Evolutionary conservation across 164 flowering plant genomes (phyloP).

Genomic region (Vitis riparia): DNA sequence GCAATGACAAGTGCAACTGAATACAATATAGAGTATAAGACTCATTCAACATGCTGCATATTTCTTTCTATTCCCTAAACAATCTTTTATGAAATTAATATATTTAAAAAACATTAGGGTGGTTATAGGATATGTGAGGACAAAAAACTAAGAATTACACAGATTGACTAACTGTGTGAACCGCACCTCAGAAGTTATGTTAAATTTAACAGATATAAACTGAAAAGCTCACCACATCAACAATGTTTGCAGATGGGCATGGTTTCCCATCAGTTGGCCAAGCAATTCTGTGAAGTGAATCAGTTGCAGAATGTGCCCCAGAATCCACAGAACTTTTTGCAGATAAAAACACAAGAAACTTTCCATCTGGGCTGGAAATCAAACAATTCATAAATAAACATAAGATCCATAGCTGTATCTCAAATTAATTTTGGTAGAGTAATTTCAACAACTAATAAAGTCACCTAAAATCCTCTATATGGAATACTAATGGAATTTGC

Average conservation of each 20-base stretch:
- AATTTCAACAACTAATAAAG: neutral
- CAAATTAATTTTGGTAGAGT: neutral
- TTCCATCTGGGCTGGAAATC: slow-evolving; percentile 81
- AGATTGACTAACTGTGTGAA: neutral
- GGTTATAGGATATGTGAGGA: neutral
- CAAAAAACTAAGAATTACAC: neutral
- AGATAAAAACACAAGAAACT: slow-evolving; percentile 75
- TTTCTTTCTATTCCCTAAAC: neutral
- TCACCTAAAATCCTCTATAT: too few species aligned
- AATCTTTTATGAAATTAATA: neutral
- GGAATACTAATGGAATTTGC: too few species aligned
- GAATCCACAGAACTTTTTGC: slow-evolving; percentile 77
- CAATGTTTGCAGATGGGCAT: slow-evolving; percentile 31
- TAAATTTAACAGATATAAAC: neutral
- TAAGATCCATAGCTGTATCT: neutral
- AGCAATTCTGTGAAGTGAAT: slow-evolving; percentile 87
- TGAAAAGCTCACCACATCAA: slow-evolving; percentile 71
- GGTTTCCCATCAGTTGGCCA: slow-evolving; percentile 68
- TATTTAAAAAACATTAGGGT: too few species aligned
- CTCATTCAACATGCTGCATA: neutral
- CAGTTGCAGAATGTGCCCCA: slow-evolving; percentile 85
- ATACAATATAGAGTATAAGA: neutral
- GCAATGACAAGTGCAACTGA: neutral
- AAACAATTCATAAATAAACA: slow-evolving; percentile 1
- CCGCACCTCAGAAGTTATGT: neutral